Percentiles rank a stretch among this genome's conserved stretches.
These are phyloP conservation scores for Loxodes magnus DNA, from an alignment of 73 alveolate genomes.

Conservation along the genomic window DNA sequence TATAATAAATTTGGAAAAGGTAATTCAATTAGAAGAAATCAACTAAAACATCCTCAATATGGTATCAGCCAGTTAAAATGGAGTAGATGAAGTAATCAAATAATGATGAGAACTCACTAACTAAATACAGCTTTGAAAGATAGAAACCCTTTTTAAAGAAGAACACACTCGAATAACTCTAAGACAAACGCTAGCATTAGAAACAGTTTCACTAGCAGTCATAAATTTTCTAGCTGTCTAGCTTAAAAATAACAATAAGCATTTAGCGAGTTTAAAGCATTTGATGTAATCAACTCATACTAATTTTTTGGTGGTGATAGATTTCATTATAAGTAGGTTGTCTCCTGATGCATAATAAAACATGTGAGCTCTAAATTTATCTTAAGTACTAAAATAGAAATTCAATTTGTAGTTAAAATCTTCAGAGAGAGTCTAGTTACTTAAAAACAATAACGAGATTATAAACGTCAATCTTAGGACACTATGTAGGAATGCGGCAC, in stretches of 20 bases:
- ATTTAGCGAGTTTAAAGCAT: too few relatives aligned
- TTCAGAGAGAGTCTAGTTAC: conserved; percentile 8
- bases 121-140: too few relatives aligned
- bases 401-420: conserved; percentile 13
- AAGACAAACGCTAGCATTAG: background rate
- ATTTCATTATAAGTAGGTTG: conserved; percentile 27
- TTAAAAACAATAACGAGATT: conserved; percentile 5
- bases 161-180: background rate
- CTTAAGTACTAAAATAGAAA: conserved; percentile 9
- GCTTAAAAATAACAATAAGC: too few relatives aligned
- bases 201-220: conserved; percentile 1
- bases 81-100: too few relatives aligned
- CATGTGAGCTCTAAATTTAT: conserved; percentile 21
- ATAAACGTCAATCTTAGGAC: background rate
- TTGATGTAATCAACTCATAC: too few relatives aligned
- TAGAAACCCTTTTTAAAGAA: conserved; percentile 7
- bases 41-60: too few relatives aligned
- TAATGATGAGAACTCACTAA: too few relatives aligned
- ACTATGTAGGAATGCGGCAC: background rate
- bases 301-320: conserved; percentile 29
- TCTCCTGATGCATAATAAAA: conserved; percentile 33
- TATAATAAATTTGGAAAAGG: too few relatives aligned
- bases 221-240: background rate
- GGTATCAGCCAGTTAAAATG: too few relatives aligned
- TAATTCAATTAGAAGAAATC: too few relatives aligned